Conservation (phyloP, 2,329 filamentous ascomycete species). For the Aureobasidium mangrovei region DNA sequence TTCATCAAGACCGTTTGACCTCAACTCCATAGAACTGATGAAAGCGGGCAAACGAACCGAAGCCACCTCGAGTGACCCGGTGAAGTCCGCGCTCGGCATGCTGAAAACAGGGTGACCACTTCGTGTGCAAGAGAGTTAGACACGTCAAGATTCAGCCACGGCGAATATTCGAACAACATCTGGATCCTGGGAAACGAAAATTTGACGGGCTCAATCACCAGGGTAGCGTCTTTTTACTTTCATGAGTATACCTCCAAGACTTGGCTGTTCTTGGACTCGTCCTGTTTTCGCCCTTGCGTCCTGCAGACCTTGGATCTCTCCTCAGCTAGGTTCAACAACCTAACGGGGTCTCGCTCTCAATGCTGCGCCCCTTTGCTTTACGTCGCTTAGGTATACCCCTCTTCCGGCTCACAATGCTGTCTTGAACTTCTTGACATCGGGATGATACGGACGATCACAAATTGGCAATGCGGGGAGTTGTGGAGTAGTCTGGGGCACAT, state of each 20-base stretch:
- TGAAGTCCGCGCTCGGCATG: too few species aligned
- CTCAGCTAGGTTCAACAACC: not conserved
- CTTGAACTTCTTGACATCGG: slow-evolving; percentile 10
- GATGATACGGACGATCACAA: not conserved
- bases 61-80: not conserved
- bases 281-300: not conserved
- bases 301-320: too few species aligned
- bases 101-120: not conserved
- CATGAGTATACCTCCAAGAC: not conserved
- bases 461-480: not conserved
- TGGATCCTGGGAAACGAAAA: not conserved
- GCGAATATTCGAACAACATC: not conserved
- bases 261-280: not conserved
- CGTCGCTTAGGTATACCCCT: not conserved
- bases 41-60: not conserved
- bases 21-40: not conserved
- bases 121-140: not conserved
- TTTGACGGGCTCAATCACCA: not conserved
- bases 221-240: not conserved
- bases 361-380: not conserved
- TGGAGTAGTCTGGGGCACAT: not conserved
- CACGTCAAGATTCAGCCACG: not conserved
- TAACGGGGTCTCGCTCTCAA: not conserved
- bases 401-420: not conserved
- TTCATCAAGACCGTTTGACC: not conserved